Evolutionary conservation across 495 filamentous ascomycete genomes (phyloP), one percentile per base, ranked within the genome.

Genomic region (Podospora bellae-mahoneyi): DNA sequence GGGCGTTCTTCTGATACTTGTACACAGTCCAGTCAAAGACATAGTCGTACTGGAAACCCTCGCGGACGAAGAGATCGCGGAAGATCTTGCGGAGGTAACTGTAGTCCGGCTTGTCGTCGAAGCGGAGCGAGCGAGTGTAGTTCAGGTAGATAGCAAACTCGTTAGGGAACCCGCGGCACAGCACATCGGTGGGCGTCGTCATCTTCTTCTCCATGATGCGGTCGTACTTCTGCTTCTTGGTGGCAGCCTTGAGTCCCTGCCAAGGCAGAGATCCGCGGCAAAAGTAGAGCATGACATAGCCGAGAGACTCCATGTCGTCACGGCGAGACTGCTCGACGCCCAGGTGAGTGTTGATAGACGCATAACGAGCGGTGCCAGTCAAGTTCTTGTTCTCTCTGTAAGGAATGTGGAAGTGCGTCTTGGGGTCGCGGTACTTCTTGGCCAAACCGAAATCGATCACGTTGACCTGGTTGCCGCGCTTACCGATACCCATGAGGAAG

Each of bases 201-300:
- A 99, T 98, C 91, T 99, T 99, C 89, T 99, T 99, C 86, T 99
- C 96, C 96, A 98, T 99, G 82, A 99, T 99, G 64, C 96, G 90
- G 82, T 99, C 96, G 76, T 99, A 98, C 83, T 98, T 99, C 85
- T 99, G 95, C 90, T 99, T 98, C 88, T 99, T 98, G 64, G 96
- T 99, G 72, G 96, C 96, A 85, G 96, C 96, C 88, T 99, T 99
- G 60, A 99, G 85, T 54, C 96, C 96, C 84, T 99, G 96, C 96
- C 96, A 99, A 67, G 96, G 95, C 62, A 99, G 93, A 65, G 94
- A 97, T 60, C 95, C 95, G 78, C 96, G 96, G 87, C 96, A 98
- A 85, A 99, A 99, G 84, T 99, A 99, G 61, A 99, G 89, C 96
- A 99, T 99, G 69, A 99, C 95, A 73, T 99, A 99, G 74, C 95